Base-by-base conservation (phyloP, 2,329 filamentous ascomycete genomes). In the Sphaerulina vaccinii region DNA sequence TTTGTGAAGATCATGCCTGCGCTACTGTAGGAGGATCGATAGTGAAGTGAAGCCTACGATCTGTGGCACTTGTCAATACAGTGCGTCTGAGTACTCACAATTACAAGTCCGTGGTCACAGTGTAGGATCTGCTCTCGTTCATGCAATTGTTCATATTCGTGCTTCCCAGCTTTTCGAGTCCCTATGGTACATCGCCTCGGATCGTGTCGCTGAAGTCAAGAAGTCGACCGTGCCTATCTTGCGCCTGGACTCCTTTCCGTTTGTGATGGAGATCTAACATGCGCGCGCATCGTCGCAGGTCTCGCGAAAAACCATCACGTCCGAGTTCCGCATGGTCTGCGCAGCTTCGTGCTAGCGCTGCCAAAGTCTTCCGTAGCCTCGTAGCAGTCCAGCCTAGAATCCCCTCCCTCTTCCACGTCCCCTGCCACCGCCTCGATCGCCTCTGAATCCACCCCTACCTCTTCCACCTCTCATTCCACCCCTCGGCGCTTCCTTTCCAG, bases 401-500 rank as follows among this genome's bases (percentile, higher is more conserved):
- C 54, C 57, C 23, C 57, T 49, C 11, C 65, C 62, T 19, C 64
- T 49, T 32, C 64, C 60, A n/a, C 65, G 61, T 9, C 66, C 63
- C 35, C 65, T 52, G n/a, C 66, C 65, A 36, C 60, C 46, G 18
- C 67, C 58, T 9, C 66, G 27, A 32, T 32, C 60, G 6, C 76
- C 73, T 16, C 78, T 65, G 9, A 69, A 64, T 21, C 67, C 52
- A 23, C 66, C 63, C n/a, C 64, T 48, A 9, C 74, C 73, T 16
- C 74, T 69, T 40, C 75, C 69, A 38, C 78, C 73, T 39, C 75
- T 71, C 22, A 74, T 72, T 32, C 27, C 27, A 8, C 78, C 77
- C 79, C 79, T 37, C 78, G 70, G 70, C 22, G 70, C 76, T 16
- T 66, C 66, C 49, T 70, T 67, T 24, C 79, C 75, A 5, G 73